Evolutionary conservation across 495 filamentous ascomycete genomes (phyloP).

Genomic region (Annulohypoxylon stygium): DNA sequence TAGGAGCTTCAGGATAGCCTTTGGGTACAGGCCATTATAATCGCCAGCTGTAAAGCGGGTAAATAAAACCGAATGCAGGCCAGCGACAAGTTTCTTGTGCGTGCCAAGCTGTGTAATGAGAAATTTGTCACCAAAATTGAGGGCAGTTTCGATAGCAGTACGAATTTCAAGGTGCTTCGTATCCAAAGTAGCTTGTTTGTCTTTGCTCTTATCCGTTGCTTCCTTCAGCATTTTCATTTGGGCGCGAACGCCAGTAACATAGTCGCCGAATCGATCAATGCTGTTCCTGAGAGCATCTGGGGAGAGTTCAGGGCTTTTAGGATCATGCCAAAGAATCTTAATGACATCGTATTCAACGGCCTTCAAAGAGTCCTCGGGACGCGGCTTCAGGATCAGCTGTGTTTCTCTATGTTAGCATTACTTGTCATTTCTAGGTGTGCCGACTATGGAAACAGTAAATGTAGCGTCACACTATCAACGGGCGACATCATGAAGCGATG

Average conservation of each 20-base stretch:
- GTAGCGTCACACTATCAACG: neutral
- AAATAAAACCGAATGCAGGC: conserved; percentile 71
- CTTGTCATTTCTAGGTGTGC: conserved; percentile 10
- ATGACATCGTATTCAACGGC: conserved; percentile 73
- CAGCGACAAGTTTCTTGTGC: conserved; percentile 60
- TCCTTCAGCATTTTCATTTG: conserved; percentile 68
- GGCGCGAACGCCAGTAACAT: conserved; percentile 66
- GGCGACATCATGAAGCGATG: neutral
- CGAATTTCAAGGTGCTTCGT: conserved; percentile 41
- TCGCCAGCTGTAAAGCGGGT: conserved; percentile 76
- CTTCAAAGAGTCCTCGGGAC: conserved; percentile 60
- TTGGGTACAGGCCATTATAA: conserved; percentile 71
- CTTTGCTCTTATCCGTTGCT: conserved; percentile 65
- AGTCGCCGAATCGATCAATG: conserved; percentile 64
- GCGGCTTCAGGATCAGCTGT: conserved; percentile 44
- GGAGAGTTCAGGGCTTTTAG: conserved; percentile 65
- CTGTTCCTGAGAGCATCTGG: conserved; percentile 72
- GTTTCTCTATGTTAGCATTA: conserved; percentile 64
- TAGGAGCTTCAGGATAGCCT: conserved; percentile 75
- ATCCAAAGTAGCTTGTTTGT: conserved; percentile 51
- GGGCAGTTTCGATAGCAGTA: conserved; percentile 55
- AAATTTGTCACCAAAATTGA: conserved; percentile 38
- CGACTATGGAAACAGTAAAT: neutral
- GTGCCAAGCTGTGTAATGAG: conserved; percentile 43
- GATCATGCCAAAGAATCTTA: conserved; percentile 74